Base-by-base conservation (phyloP, 257 asterid species). In the Jasminum sambac region DNA sequence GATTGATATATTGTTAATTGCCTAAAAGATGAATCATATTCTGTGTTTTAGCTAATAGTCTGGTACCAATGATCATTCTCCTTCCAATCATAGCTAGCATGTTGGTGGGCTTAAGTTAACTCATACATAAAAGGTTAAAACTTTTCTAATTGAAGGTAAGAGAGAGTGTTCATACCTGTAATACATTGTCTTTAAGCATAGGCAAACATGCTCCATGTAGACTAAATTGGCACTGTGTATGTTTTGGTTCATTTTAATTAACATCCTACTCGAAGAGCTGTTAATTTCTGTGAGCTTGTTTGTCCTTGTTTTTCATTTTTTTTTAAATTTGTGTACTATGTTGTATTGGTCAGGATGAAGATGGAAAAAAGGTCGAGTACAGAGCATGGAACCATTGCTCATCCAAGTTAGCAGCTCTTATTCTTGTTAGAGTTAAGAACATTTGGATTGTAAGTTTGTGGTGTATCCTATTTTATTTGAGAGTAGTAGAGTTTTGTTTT, bases 341-440 rank as follows among this genome's bases (percentile, higher is more conserved):
- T 5, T 4, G 14, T 19, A 21, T 4, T 50, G 2, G 5, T 52
- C 63, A 95, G 98, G 91, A 83, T 41, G 99, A 88, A 66, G 99
- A 91, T 73, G 94, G 91, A 25, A 80, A 96, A 0, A 94, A 91
- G 78, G 76, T 77, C 4, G 99, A 94, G 57, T 94, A 94, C 83
- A 83, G 98, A 73, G 96, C 91, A 2, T 95, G 99, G 99, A 95
- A 95, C 66, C 99, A 97, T 12, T 95, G 91, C 83, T 92, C 98
- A 14, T 95, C 98, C 0, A 95, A 95, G 84, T 79, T 95, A 75
- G 99, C 99, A 41, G 99, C 99, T 69, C 94, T 92, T 10, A 78
- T 90, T 64, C 97, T 95, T 48, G 97, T 96, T 42, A 97, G 99
- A 34, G 94, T 91, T 41, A 98, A 95, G 78, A 84, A 91, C 41